A percentile compares a stretch with the other conserved stretches of the same genome.
Evolutionary conservation across 176 grass and related monocot species (phyloP).

Genomic region (Oryza australiensis): DNA sequence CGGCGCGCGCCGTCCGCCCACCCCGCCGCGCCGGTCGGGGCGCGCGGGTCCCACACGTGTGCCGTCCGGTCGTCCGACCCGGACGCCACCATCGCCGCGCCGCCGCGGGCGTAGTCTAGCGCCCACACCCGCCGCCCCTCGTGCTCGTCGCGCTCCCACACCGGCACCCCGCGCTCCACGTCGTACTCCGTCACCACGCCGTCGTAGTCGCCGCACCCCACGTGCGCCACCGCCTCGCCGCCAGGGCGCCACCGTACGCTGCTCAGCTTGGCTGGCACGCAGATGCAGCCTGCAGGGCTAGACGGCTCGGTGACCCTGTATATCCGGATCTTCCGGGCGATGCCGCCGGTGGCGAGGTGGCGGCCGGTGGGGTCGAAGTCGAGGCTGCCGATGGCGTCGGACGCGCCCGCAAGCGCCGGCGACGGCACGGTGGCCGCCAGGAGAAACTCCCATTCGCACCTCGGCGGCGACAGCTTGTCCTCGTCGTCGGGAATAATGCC

Average conservation of each 20-base stretch:
- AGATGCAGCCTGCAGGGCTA: conserved; percentile 57
- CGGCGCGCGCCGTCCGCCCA: conserved; percentile 48
- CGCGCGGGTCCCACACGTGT: conserved; percentile 74
- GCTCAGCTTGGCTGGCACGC: conserved; percentile 94
- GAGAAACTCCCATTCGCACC: conserved; percentile 71
- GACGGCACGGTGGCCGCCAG: conserved; percentile 64
- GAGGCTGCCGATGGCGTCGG: conserved; percentile 67
- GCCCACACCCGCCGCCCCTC: conserved; percentile 76
- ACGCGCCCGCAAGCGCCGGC: conserved; percentile 44
- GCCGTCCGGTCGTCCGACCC: conserved; percentile 83
- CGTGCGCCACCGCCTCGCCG: not conserved
- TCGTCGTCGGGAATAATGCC: not conserved
- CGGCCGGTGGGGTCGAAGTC: conserved; percentile 70
- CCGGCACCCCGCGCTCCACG: conserved; percentile 50
- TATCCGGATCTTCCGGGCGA: conserved; percentile 79
- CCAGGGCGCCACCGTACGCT: conserved; percentile 74
- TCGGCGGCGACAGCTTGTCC: conserved; percentile 47
- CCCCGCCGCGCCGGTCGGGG: not conserved
- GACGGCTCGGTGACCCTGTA: conserved; percentile 37
- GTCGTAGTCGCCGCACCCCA: conserved; percentile 90
- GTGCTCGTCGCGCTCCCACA: conserved; percentile 91
- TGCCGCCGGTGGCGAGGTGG: conserved; percentile 87
- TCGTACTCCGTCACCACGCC: conserved; percentile 96
- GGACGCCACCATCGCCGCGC: conserved; percentile 55
- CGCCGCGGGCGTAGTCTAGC: conserved; percentile 63